These are phyloP conservation scores for Cyclotella choctawhatcheeana DNA, from an alignment of 108 stramenopile species.

Conservation along the genomic window DNA sequence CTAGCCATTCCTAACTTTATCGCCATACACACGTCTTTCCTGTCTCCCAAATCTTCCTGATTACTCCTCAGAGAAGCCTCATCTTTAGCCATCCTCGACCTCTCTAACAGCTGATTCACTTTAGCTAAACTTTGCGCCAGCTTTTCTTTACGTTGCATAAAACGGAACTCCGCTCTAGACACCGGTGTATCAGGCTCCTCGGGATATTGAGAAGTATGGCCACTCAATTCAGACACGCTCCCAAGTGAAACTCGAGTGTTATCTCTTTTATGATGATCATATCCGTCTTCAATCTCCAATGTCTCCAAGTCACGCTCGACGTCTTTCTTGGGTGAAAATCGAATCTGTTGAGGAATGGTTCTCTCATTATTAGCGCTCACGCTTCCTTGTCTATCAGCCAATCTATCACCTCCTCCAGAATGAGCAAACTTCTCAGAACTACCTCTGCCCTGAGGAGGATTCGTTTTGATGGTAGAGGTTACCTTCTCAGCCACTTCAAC, in stretches of 20 bases:
- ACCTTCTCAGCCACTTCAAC: too few relatives aligned
- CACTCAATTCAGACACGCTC: background rate
- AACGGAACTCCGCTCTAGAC: constrained; percentile 35
- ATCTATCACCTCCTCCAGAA: background rate
- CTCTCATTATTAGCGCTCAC: background rate
- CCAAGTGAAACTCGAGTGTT: too few relatives aligned
- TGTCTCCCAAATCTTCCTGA: too few relatives aligned
- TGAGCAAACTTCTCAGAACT: background rate
- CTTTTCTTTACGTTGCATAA: constrained; percentile 35
- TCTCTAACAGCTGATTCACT: constrained; percentile 36
- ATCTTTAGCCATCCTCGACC: constrained; percentile 13
- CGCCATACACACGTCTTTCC: too few relatives aligned
- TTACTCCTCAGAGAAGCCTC: too few relatives aligned
- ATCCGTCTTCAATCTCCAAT: too few relatives aligned
- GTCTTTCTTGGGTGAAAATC: constrained; percentile 18
- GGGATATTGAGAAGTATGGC: background rate
- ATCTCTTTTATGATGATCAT: too few relatives aligned
- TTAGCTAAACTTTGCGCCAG: constrained; percentile 42
- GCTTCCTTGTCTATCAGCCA: background rate
- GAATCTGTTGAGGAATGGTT: constrained; percentile 23
- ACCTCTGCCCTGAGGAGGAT: too few relatives aligned
- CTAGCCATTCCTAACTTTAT: too few relatives aligned
- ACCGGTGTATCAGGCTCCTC: constrained; percentile 38
- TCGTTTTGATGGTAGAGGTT: too few relatives aligned
- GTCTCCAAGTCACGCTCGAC: background rate